These are phyloP conservation scores for Larix kaempferi DNA, from an alignment of 75 land plant genomes.

Conservation along the genomic window DNA sequence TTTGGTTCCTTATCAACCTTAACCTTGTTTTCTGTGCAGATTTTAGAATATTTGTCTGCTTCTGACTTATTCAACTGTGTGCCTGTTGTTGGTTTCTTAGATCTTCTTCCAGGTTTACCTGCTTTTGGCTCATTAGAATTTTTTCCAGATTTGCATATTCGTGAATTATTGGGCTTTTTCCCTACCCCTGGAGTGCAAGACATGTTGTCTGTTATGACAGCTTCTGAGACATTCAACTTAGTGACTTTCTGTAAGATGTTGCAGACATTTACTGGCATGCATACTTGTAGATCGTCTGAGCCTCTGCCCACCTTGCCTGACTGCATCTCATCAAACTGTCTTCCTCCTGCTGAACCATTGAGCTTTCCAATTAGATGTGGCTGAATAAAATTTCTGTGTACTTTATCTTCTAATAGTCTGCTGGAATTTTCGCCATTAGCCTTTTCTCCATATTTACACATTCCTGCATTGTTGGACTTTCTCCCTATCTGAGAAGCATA, in stretches of 20 bases:
- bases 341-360: background rate
- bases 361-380: background rate
- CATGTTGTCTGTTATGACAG: background rate
- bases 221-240: background rate
- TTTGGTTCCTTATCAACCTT: conserved; percentile 1
- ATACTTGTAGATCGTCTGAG: background rate
- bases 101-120: background rate
- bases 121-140: conserved; percentile 1
- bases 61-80: background rate
- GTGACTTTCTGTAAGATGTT: background rate
- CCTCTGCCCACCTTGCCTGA: background rate
- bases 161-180: background rate
- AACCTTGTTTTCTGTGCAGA: background rate
- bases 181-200: background rate
- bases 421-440: background rate
- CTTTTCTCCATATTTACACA: too few species aligned
- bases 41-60: background rate
- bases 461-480: too few species aligned
- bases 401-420: background rate
- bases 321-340: background rate
- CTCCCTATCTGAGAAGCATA: too few species aligned
- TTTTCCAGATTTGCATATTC: background rate
- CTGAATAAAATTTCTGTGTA: background rate
- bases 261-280: background rate
- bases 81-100: conserved; percentile 2